Evolutionary conservation across 2,329 filamentous ascomycete genomes (phyloP), one percentile per base, ranked within the genome.

Genomic region (Beauveria australis): DNA sequence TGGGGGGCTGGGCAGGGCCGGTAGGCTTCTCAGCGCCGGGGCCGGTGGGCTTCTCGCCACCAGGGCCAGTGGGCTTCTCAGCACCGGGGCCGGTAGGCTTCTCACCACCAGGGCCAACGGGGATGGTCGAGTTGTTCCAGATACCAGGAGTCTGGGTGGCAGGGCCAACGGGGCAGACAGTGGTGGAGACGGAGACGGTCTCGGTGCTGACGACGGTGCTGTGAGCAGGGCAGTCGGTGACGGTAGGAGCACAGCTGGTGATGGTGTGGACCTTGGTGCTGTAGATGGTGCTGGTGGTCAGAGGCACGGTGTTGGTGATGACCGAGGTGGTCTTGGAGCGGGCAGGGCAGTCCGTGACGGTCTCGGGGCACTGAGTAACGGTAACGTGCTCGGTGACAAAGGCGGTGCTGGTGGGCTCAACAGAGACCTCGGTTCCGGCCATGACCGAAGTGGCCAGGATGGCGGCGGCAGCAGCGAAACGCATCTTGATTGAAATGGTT

Each of bases 321-420:
- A 75, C 70, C 59, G 66, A 66, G 67, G 74, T 78, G 62, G 72
- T 69, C 65, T 68, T 70, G 56, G 71, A 73, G 66, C 70, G 66
- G 63, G 73, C 76, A 60, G 80, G 80, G 80, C 85, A 88, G 83
- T 87, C 70, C 72, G 83, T 81, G 70, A 86, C 82, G 62, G 78
- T 78, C 59, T 80, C 76, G 62, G 75, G 79, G 79, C 84, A 87
- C 63, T 79, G 79, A 71, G 81, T 86, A 79, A 87, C 76, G 74
- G 84, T 87, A 67, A 82, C 74, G 69, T 82, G 73, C 72, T 80
- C 75, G 69, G 83, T 85, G 72, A 77, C 72, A 78, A 80, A 85
- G 75, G 82, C 76, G 71, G 82, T 79, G 57, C 72, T 74, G 66
- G 77, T 64, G n/a, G 56, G 56, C 56, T 59, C 56, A 10, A 52